Conservation (phyloP, 2,329 filamentous ascomycete species). For the Balansia obtecta region DNA sequence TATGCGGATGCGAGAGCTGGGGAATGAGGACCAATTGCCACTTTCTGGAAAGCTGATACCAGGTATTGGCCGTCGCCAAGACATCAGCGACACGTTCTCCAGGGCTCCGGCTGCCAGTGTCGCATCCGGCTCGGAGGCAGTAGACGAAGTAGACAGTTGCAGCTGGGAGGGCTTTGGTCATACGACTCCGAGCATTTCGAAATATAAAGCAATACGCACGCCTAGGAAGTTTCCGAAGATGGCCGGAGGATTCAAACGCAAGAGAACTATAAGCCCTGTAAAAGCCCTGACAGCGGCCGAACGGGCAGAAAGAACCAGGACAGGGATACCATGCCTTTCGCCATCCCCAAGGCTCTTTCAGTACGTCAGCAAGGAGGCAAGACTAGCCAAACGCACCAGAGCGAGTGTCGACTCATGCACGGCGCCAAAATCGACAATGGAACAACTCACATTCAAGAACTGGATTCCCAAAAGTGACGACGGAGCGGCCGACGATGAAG, state of each 20-base stretch:
- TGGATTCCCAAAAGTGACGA: too few species aligned
- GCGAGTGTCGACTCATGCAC: slow-evolving; percentile 11
- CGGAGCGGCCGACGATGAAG: too few species aligned
- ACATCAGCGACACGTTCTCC: slow-evolving; percentile 87
- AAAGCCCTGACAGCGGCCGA: too few species aligned
- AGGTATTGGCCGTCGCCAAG: slow-evolving; percentile 75
- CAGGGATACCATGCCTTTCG: too few species aligned
- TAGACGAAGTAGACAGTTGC: neutral
- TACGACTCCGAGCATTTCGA: neutral
- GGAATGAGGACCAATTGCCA: slow-evolving; percentile 52
- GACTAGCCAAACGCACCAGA: slow-evolving; percentile 16
- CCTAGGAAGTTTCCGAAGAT: too few species aligned
- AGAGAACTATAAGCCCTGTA: too few species aligned
- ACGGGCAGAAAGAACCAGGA: too few species aligned
- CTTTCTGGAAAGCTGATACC: slow-evolving; percentile 74
- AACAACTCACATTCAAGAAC: slow-evolving; percentile 51
- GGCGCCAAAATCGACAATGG: slow-evolving; percentile 14
- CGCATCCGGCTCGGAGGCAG: neutral
- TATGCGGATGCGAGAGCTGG: slow-evolving; percentile 52
- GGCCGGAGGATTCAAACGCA: too few species aligned
- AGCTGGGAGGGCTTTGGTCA: neutral
- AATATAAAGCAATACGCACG: too few species aligned
- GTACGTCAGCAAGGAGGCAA: too few species aligned
- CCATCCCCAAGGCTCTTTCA: too few species aligned
- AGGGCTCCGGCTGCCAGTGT: neutral